Base-by-base conservation (phyloP, 2,329 filamentous ascomycete genomes). In the Macroventuria anomochaeta region DNA sequence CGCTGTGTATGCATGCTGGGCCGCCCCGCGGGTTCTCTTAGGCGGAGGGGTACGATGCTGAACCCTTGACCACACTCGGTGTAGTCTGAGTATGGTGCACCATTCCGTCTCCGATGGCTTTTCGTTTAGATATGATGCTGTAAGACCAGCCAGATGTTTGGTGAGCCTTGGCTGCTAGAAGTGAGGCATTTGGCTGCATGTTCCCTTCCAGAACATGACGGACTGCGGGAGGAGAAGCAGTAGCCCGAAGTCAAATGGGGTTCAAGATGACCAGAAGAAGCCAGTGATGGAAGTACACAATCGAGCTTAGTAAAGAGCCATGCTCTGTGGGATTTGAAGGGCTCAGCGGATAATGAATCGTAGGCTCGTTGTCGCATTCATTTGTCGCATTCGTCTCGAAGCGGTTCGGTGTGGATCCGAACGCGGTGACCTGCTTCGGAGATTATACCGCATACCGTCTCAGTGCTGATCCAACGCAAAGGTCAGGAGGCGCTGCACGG, bases 391-490 rank as follows among this genome's bases (percentile, higher is more conserved):
- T 11, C n/a, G 15, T 28, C n/a, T 48, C 21, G 15, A 25, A 17
- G 11, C 10, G 23, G 7, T 28, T n/a, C 21, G 31, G 20, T 21
- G 21, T 29, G 34, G 8, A 18, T 34, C 12, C 13, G 18, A n/a
- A 26, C 44, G 26, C 33, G 10, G 39, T 26, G 44, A 23, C 37
- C 15, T 26, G 28, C 26, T 29, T 48, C 51, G 51, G 51, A 48
- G 36, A 48, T 54, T 48, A 31, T 21, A 25, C 28, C 32, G 13
- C 33, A 21, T 36, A 17, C 26, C 20, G 34, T 52, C 34, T 44
- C 40, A 25, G 34, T 29, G 41, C 40, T 28, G 51, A 54, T 48
- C 51, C 51, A 54, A 40, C 13, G 44, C 39, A 54, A 28, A 47
- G 51, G 51, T 48, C 39, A 36, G 20, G 51, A 48, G 51, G 39